These are phyloP conservation scores for Leptoxyphium fumago DNA, from an alignment of 2,329 filamentous ascomycete species.

Conservation along the genomic window DNA sequence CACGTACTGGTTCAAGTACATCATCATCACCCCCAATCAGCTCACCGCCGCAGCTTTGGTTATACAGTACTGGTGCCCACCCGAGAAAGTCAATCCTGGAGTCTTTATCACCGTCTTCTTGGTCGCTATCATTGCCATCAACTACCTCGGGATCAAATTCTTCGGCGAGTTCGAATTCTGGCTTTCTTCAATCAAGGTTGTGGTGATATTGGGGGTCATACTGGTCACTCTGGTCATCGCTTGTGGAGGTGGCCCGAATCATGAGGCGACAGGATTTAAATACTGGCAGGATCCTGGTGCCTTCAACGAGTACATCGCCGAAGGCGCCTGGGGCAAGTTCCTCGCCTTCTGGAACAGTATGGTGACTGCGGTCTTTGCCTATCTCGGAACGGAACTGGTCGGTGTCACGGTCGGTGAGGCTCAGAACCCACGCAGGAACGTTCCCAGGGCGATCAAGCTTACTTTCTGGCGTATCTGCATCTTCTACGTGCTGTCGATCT, in stretches of 20 bases:
- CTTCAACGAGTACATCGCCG: constrained; percentile 16
- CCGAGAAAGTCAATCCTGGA: constrained; percentile 55
- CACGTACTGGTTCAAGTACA: constrained; percentile 48
- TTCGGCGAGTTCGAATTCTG: constrained; percentile 37
- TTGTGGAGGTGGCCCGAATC: constrained; percentile 32
- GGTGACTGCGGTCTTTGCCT: constrained; percentile 19
- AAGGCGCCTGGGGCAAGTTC: constrained; percentile 22
- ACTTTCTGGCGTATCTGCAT: constrained; percentile 71
- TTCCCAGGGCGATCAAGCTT: constrained; percentile 49
- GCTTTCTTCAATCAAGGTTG: constrained; percentile 32
- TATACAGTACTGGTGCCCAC: constrained; percentile 59
- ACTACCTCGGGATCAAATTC: constrained; percentile 46
- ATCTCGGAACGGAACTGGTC: constrained; percentile 32
- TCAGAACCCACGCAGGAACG: constrained; percentile 12
- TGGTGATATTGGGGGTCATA: constrained; percentile 32
- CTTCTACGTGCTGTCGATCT: constrained; percentile 62
- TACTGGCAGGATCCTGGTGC: constrained; percentile 22
- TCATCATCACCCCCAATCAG: constrained; percentile 75
- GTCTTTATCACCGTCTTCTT: constrained; percentile 57
- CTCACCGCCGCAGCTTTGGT: constrained; percentile 67
- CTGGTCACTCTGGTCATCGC: constrained; percentile 34
- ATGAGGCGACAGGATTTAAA: constrained; percentile 32
- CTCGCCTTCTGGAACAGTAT: constrained; percentile 24
- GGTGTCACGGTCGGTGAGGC: constrained; percentile 15
- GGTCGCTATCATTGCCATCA: constrained; percentile 28